Evolutionary conservation across 306 rosid genomes (phyloP).

Genomic region (Lathyrus tuberosus): DNA sequence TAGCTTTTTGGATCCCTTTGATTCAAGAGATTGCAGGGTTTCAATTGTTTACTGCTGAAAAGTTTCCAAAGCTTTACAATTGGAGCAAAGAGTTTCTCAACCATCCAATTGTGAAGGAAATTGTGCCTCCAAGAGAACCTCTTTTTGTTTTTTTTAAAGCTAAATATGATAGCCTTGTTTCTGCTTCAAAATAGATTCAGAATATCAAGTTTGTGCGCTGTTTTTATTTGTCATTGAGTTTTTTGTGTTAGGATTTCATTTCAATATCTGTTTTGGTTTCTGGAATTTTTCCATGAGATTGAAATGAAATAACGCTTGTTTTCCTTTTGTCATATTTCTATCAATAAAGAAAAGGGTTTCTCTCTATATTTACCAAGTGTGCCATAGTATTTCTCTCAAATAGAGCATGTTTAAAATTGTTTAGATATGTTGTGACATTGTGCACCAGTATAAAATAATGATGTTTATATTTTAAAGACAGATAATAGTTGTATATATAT

Average conservation of each 20-base stretch:
- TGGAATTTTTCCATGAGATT: no score
- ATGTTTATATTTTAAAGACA: no score
- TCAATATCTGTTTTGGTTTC: not conserved
- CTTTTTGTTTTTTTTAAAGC: constrained; percentile 22
- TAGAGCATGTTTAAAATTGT: no score
- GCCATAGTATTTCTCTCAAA: no score
- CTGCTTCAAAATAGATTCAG: constrained; percentile 35
- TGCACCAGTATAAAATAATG: no score
- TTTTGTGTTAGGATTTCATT: not conserved
- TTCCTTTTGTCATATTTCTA: no score
- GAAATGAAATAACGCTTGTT: no score
- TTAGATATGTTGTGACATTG: no score
- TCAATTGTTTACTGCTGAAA: constrained; percentile 40
- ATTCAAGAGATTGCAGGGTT: constrained; percentile 43
- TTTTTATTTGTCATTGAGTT: not conserved
- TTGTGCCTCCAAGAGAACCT: constrained; percentile 46
- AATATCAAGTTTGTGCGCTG: not conserved
- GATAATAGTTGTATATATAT: no score
- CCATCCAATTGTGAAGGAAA: constrained; percentile 38
- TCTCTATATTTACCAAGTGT: no score
- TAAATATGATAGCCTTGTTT: not conserved
- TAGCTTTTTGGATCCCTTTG: constrained; percentile 27
- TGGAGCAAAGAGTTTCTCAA: constrained; percentile 49
- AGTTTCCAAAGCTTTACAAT: constrained; percentile 42
- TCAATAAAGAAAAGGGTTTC: no score